Evolutionary conservation across 75 land plant genomes (phyloP).

Genomic region (Azolla pinnata): DNA sequence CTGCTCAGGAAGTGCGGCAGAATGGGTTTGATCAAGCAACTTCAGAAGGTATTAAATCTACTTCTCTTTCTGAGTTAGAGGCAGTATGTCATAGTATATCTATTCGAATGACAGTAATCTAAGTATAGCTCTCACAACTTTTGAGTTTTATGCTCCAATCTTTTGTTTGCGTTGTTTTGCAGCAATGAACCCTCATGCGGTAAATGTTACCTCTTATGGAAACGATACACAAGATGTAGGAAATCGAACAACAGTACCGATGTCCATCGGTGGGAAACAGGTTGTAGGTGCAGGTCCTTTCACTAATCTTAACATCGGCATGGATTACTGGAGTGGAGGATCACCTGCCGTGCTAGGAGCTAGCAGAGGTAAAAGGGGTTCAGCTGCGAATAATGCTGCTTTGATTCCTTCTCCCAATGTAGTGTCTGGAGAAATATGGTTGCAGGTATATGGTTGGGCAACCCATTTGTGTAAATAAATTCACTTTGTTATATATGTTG

Average conservation of each 20-base stretch:
- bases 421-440: constrained; percentile 1
- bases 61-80: not conserved
- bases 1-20: constrained; percentile 28
- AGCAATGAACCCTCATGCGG: constrained; percentile 12
- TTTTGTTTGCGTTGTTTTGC: constrained; percentile 2
- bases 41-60: constrained; percentile 42
- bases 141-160: not conserved
- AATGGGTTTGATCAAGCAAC: constrained; percentile 65
- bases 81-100: not conserved
- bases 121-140: not conserved
- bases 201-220: constrained; percentile 7
- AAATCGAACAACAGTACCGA: constrained; percentile 19
- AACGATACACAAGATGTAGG: constrained; percentile 11
- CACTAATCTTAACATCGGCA: constrained; percentile 77
- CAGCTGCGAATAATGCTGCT: not conserved
- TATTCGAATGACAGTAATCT: constrained; percentile 12
- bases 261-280: constrained; percentile 30
- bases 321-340: constrained; percentile 69
- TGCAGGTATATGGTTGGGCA: not conserved
- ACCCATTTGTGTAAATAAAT: not conserved
- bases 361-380: not conserved
- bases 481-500: not conserved
- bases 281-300: constrained; percentile 43
- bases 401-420: not conserved
- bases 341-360: constrained; percentile 23